phyloP scores from a whole-genome alignment of 371 early-diverging fungal species.

The Actinomucor elegans region DNA sequence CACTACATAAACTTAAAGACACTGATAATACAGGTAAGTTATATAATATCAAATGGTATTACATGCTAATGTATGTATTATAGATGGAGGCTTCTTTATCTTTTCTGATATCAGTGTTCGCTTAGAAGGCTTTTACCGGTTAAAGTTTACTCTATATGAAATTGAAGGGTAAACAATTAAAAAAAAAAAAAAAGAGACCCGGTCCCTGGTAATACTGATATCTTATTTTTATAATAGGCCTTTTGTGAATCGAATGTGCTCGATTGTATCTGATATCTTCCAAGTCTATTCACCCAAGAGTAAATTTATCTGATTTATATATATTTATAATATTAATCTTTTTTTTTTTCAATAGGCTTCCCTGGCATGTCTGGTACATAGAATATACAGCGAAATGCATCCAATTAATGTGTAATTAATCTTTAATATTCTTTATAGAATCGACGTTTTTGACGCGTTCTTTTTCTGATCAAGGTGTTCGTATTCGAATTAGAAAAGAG shows the following conservation, averaged over 20 bases:
- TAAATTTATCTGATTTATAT: background rate
- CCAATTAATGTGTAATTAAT: background rate
- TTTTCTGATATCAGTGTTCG: slow-evolving; percentile 93
- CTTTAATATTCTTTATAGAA: slow-evolving; percentile 4
- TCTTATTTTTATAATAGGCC: too few species aligned
- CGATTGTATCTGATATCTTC: slow-evolving; percentile 47
- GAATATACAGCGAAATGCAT: slow-evolving; percentile 12
- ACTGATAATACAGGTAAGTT: slow-evolving; percentile 36
- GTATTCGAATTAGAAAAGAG: slow-evolving; percentile 31
- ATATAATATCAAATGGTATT: background rate
- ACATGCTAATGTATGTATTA: background rate
- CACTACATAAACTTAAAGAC: slow-evolving; percentile 50
- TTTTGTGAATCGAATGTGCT: slow-evolving; percentile 27
- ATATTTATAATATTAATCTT: background rate
- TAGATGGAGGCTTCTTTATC: slow-evolving; percentile 90
- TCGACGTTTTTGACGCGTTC: slow-evolving; percentile 29
- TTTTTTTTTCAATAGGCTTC: slow-evolving; percentile 77
- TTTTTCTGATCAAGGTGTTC: slow-evolving; percentile 32
- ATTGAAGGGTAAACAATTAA: slow-evolving; percentile 64
- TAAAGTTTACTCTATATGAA: slow-evolving; percentile 90
- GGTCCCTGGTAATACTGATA: too few species aligned
- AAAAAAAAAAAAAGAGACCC: background rate
- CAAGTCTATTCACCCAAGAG: slow-evolving; percentile 22
- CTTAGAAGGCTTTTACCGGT: slow-evolving; percentile 83
- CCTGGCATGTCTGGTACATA: slow-evolving; percentile 81